These are phyloP conservation scores for Musa balbisiana DNA, from an alignment of 202 grass and related monocot genomes.

Conservation along the genomic window DNA sequence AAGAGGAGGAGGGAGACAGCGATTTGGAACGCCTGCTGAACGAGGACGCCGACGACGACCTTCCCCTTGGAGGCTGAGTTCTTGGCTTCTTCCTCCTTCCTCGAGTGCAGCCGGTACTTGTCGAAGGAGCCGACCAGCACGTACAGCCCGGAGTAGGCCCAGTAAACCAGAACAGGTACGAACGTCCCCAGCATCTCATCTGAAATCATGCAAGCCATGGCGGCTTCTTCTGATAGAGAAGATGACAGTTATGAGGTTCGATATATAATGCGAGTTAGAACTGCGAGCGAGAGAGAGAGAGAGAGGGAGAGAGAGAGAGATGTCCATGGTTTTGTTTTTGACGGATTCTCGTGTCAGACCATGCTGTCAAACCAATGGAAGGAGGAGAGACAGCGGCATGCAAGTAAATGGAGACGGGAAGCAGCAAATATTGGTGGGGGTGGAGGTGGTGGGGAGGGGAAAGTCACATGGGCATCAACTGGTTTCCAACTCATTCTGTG, in stretches of 20 bases:
- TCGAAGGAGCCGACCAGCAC: neutral
- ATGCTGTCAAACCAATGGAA: constrained; percentile 4
- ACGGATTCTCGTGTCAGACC: neutral
- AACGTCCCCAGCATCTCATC: constrained; percentile 5
- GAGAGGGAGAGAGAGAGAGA: neutral
- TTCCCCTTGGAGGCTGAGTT: neutral
- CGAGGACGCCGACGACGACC: neutral
- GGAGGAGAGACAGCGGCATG: neutral
- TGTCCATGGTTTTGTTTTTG: neutral
- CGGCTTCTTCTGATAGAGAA: neutral
- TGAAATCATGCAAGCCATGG: neutral
- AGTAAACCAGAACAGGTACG: constrained; percentile 11
- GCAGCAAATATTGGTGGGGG: too few relatives aligned
- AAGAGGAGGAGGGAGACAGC: neutral
- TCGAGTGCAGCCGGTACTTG: constrained; percentile 13
- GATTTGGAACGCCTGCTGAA: constrained; percentile 8
- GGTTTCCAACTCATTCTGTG: too few relatives aligned
- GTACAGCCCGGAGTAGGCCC: constrained; percentile 3
- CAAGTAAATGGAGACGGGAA: too few relatives aligned
- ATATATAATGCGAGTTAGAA: too few relatives aligned
- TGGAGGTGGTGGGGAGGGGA: too few relatives aligned
- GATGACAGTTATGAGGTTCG: too few relatives aligned
- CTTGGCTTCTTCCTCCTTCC: constrained; percentile 2
- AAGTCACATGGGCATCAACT: too few relatives aligned
- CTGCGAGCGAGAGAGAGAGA: too few relatives aligned